phyloP scores from a whole-genome alignment of 2,329 filamentous ascomycete species.

The Aspergillus sp. region DNA sequence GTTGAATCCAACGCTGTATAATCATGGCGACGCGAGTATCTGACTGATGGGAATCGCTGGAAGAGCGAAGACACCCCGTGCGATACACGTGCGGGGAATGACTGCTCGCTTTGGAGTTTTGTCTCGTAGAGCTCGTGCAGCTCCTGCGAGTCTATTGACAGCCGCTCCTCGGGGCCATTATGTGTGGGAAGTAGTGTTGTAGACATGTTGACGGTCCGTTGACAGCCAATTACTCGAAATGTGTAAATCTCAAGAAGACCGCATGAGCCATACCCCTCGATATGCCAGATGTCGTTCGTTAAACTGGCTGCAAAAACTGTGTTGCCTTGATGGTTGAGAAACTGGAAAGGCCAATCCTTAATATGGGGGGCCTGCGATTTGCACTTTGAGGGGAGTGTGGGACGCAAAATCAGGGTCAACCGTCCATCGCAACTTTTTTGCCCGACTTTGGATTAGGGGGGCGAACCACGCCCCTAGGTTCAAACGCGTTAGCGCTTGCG shows the following conservation, averaged over 20 bases:
- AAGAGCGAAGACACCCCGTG: neutral
- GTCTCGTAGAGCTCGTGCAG: neutral
- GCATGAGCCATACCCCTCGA: neutral
- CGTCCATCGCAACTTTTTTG: too few relatives aligned
- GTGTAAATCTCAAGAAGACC: neutral
- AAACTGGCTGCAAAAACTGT: neutral
- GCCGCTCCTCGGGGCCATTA: neutral
- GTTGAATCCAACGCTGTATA: neutral
- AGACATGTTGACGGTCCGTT: neutral
- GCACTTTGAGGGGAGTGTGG: neutral
- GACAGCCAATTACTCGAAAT: neutral
- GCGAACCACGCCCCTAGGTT: too few relatives aligned
- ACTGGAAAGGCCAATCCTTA: neutral
- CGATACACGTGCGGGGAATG: neutral
- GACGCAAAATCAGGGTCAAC: neutral
- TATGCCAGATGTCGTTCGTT: neutral
- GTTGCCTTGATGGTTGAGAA: neutral
- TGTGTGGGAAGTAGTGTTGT: neutral
- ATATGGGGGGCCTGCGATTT: neutral
- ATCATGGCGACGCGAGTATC: neutral
- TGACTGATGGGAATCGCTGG: neutral
- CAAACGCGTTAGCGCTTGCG: too few relatives aligned
- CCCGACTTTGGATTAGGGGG: too few relatives aligned
- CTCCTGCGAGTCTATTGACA: neutral
- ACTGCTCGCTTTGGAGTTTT: neutral